Percentiles rank a stretch among this genome's conserved stretches.
Evolutionary conservation across 2,329 filamentous ascomycete species (phyloP).

Genomic region (Beauveria sp.): DNA sequence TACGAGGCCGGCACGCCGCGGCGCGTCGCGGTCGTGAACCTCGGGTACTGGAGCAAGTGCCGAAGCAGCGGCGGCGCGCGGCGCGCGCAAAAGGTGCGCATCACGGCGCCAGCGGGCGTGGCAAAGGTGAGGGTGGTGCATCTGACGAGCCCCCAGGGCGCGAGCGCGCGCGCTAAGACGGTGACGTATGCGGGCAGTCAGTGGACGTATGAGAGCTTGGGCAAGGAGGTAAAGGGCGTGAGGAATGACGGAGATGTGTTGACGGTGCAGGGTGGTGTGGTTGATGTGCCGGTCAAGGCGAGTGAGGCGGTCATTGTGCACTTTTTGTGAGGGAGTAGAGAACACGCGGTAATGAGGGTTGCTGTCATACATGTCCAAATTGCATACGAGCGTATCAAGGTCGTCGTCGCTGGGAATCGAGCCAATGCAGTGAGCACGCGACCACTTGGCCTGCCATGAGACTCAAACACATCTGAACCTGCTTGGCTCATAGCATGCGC

Average conservation of each 20-base stretch:
- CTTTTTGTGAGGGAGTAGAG: neutral
- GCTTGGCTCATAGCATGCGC: too few relatives aligned
- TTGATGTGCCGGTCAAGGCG: conserved; percentile 4
- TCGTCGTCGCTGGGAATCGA: too few relatives aligned
- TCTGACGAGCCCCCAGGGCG: conserved; percentile 26
- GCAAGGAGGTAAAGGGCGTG: conserved; percentile 25
- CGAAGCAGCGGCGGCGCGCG: conserved; percentile 8
- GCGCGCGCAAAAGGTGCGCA: neutral
- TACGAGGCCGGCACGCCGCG: conserved; percentile 21
- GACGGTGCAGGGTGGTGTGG: conserved; percentile 18
- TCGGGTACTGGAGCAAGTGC: conserved; percentile 28
- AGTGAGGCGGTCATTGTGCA: conserved; percentile 9
- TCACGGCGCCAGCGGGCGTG: conserved; percentile 3
- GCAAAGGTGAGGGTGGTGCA: conserved; percentile 21
- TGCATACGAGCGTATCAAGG: too few relatives aligned
- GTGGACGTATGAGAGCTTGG: conserved; percentile 28
- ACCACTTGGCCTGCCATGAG: too few relatives aligned
- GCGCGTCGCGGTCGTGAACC: conserved; percentile 25
- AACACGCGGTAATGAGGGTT: too few relatives aligned
- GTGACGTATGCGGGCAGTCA: conserved; percentile 32
- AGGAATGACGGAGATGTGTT: conserved; percentile 23
- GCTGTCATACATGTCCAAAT: too few relatives aligned
- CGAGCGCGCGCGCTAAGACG: conserved; percentile 23
- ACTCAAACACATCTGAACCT: too few relatives aligned
- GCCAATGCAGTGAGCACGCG: too few relatives aligned